Percentiles rank a stretch among this genome's conserved stretches.
Evolutionary conservation across 805 yeast genomes (phyloP).

Genomic region (Saturnispora ahearnii): DNA sequence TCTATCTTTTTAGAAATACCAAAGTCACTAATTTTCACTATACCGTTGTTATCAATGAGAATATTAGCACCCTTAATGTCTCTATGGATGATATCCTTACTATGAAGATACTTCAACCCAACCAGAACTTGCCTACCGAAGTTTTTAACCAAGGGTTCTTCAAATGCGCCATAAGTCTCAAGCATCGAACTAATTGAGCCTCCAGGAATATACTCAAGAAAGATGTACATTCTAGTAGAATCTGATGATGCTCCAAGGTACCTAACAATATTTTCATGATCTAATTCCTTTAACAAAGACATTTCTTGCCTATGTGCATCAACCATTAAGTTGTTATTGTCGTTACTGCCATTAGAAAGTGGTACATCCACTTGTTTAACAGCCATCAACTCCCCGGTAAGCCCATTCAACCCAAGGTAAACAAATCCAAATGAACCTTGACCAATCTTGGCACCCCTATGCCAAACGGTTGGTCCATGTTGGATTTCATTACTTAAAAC

Average conservation of each 20-base stretch:
- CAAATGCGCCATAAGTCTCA: conserved; percentile 51
- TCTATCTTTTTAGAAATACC: conserved; percentile 53
- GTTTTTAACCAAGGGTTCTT: conserved; percentile 49
- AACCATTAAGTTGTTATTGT: conserved; percentile 40
- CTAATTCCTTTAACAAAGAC: conserved; percentile 61
- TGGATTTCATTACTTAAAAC: conserved; percentile 32
- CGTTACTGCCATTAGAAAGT: conserved; percentile 29
- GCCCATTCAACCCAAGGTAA: conserved; percentile 81
- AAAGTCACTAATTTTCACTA: conserved; percentile 57
- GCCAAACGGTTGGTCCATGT: conserved; percentile 73
- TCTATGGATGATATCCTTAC: conserved; percentile 49
- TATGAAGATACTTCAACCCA: conserved; percentile 49
- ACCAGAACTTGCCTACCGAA: conserved; percentile 46
- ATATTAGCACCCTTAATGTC: conserved; percentile 62
- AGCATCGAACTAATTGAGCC: conserved; percentile 46
- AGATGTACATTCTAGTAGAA: conserved; percentile 64
- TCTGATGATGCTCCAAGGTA: conserved; percentile 84
- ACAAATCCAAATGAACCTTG: conserved; percentile 94
- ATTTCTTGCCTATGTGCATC: conserved; percentile 81
- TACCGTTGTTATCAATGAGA: conserved; percentile 48
- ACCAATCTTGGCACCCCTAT: conserved; percentile 88
- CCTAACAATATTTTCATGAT: conserved; percentile 88
- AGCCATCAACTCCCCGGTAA: conserved; percentile 94
- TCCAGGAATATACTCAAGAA: conserved; percentile 43
- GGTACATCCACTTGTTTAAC: conserved; percentile 79